phyloP scores from a whole-genome alignment of 306 rosid species.

The Lathyrus sativus region DNA sequence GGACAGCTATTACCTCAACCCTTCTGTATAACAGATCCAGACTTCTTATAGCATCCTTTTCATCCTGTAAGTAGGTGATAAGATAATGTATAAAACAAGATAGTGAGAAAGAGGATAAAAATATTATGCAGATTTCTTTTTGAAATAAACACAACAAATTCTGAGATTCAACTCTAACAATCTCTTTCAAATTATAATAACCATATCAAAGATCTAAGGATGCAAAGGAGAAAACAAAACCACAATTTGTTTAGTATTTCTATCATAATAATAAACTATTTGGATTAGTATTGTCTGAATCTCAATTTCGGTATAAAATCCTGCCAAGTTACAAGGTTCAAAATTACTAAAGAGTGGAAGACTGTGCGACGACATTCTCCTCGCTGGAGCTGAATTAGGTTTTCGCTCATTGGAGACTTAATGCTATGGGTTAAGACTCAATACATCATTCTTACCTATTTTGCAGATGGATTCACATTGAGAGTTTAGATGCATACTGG shows the following conservation, averaged over 20 bases:
- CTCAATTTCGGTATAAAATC: not conserved
- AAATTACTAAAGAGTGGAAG: not conserved
- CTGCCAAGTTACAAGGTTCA: conserved; percentile 3
- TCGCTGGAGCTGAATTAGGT: not conserved
- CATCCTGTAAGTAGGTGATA: conserved; percentile 63
- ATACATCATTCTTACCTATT: not conserved
- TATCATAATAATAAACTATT: conserved; percentile 9
- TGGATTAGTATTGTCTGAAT: conserved; percentile 9
- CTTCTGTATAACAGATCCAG: conserved; percentile 88
- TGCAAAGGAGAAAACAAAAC: conserved; percentile 19
- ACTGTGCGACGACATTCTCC: not conserved
- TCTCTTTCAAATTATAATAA: conserved; percentile 32
- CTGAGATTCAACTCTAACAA: conserved; percentile 16
- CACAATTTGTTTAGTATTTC: conserved; percentile 3
- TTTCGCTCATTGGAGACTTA: not conserved
- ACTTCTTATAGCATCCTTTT: conserved; percentile 90
- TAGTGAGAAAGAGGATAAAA: conserved; percentile 24
- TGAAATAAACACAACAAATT: conserved; percentile 25
- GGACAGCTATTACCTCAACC: conserved; percentile 66
- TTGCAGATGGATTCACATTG: conserved; percentile 1
- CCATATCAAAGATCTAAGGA: conserved; percentile 25
- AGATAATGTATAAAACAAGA: conserved; percentile 33
- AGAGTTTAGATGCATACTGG: not conserved
- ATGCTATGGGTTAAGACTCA: not conserved
- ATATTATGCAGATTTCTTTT: not conserved